These are phyloP conservation scores for Hygrophorus russula DNA, from an alignment of 768 basidiomycete species.

Conservation along the genomic window DNA sequence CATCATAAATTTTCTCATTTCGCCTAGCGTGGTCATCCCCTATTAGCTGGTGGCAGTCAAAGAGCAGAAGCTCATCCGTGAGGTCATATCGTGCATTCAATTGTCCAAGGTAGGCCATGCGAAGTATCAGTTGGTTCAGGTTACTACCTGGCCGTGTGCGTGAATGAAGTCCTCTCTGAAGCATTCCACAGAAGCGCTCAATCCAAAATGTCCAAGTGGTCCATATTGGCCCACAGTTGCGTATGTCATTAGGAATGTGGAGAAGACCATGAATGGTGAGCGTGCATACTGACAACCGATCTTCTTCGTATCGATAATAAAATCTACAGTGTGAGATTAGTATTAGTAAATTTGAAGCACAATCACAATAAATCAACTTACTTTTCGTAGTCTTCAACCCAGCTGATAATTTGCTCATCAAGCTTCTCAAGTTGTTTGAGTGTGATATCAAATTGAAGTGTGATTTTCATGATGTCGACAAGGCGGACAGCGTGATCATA, in stretches of 20 bases:
- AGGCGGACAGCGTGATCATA: slow-evolving; percentile 25
- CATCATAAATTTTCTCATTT: slow-evolving; percentile 4
- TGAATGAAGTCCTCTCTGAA: slow-evolving; percentile 14
- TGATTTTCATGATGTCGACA: slow-evolving; percentile 21
- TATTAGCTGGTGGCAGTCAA: background rate
- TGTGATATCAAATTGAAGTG: slow-evolving; percentile 21
- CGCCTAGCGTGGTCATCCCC: background rate
- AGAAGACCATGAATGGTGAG: slow-evolving; percentile 22
- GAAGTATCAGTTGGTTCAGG: slow-evolving; percentile 14
- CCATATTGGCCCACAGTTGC: slow-evolving; percentile 21
- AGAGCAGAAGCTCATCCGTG: slow-evolving; percentile 7
- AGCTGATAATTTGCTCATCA: slow-evolving; percentile 16
- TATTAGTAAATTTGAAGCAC: background rate
- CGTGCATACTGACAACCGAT: slow-evolving; percentile 18
- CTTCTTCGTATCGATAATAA: slow-evolving; percentile 20
- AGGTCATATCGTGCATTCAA: slow-evolving; percentile 17
- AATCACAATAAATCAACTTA: slow-evolving; percentile 8
- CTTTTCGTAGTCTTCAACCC: slow-evolving; percentile 29
- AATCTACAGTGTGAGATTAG: slow-evolving; percentile 13
- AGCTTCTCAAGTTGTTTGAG: slow-evolving; percentile 15
- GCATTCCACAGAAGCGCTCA: slow-evolving; percentile 21
- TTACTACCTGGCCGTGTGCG: slow-evolving; percentile 17
- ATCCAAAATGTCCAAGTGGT: slow-evolving; percentile 24
- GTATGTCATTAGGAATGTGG: slow-evolving; percentile 21
- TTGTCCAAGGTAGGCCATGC: slow-evolving; percentile 16